A percentile compares a stretch with the other conserved stretches of the same genome.
phyloP scores from a whole-genome alignment of 768 basidiomycete species.

The Mycena kentingensis region DNA sequence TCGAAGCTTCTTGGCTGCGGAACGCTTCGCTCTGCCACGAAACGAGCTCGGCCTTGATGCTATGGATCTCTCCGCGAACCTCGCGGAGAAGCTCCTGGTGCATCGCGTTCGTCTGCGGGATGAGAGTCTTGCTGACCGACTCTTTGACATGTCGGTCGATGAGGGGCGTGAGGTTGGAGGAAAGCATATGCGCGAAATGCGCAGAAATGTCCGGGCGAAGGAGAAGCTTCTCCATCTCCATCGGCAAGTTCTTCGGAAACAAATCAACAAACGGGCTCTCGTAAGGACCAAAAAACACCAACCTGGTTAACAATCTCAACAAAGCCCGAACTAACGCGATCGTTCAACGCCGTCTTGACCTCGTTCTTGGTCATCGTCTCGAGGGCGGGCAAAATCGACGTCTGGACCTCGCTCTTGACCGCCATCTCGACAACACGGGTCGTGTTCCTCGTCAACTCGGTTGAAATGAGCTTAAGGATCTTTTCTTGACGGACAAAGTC shows the following conservation, averaged over 20 bases:
- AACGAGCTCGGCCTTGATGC: conserved; percentile 77
- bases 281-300: conserved; percentile 25
- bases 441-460: conserved; percentile 83
- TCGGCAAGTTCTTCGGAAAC: conserved; percentile 61
- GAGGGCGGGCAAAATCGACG: conserved; percentile 78
- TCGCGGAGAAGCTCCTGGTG: conserved; percentile 81
- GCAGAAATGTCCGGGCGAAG: conserved; percentile 73
- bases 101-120: conserved; percentile 75
- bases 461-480: conserved; percentile 85
- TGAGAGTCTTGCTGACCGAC: conserved; percentile 66
- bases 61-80: conserved; percentile 72
- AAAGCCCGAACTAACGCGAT: conserved; percentile 74
- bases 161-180: conserved; percentile 69
- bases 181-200: conserved; percentile 76
- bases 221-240: conserved; percentile 78
- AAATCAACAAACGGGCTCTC: conserved; percentile 15
- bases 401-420: conserved; percentile 82
- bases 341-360: conserved; percentile 75
- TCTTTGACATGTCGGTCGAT: conserved; percentile 86
- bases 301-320: conserved; percentile 76
- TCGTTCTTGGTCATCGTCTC: conserved; percentile 82
- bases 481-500: conserved; percentile 87
- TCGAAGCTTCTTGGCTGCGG: conserved; percentile 73
- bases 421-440: conserved; percentile 88
- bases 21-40: conserved; percentile 81